Conservation (phyloP, 2,329 filamentous ascomycete genomes). For the Claviceps cyperi region DNA sequence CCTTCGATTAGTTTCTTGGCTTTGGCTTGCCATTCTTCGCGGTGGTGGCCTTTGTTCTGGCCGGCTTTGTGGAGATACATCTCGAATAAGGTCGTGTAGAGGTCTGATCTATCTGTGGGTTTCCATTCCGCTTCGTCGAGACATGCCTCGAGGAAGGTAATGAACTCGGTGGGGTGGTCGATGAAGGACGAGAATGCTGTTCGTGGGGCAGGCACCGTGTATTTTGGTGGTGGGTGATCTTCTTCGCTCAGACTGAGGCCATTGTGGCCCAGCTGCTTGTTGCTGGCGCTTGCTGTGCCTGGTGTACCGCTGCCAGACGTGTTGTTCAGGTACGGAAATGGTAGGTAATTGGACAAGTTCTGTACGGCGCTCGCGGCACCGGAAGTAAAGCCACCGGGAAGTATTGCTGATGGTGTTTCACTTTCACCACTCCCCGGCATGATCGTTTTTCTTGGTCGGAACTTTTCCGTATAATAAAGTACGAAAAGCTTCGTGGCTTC, state of each 20-base stretch:
- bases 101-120: constrained; percentile 62
- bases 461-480: constrained; percentile 84
- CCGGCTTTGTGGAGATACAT: constrained; percentile 92
- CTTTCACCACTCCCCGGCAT: constrained; percentile 21
- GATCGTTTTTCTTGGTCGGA: constrained; percentile 49
- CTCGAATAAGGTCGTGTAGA: constrained; percentile 92
- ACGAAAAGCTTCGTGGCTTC: constrained; percentile 81
- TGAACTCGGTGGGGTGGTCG: constrained; percentile 83
- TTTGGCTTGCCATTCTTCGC: constrained; percentile 75
- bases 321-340: constrained; percentile 71
- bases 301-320: constrained; percentile 35
- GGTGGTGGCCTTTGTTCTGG: constrained; percentile 48
- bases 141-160: constrained; percentile 81
- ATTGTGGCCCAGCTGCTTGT: constrained; percentile 37
- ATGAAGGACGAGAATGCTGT: constrained; percentile 95
- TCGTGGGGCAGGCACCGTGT: constrained; percentile 67
- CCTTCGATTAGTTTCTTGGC: constrained; percentile 79
- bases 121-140: constrained; percentile 57
- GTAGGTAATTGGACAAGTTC: constrained; percentile 70
- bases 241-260: constrained; percentile 36
- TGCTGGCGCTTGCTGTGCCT: constrained; percentile 29
- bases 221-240: constrained; percentile 36
- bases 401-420: constrained; percentile 19
- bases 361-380: constrained; percentile 66
- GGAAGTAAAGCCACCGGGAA: constrained; percentile 30